Conservation (phyloP, 2,329 filamentous ascomycete genomes). For the Claviceps pusilla region DNA sequence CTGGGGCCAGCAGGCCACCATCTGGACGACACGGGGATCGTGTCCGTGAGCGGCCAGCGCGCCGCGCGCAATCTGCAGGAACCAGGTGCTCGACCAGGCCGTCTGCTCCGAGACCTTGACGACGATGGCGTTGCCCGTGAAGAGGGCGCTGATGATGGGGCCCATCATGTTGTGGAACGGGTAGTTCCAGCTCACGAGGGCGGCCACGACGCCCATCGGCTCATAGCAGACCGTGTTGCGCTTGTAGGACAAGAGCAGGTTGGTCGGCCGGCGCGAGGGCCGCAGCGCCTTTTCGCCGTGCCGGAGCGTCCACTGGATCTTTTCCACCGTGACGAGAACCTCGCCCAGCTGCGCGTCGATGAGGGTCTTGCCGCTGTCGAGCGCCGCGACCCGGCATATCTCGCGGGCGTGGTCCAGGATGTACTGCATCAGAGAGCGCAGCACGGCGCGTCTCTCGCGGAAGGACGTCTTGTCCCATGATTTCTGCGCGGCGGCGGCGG, state of each 20-base stretch:
- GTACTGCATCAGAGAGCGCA: conserved; percentile 67
- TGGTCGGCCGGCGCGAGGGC: conserved; percentile 64
- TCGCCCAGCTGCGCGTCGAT: conserved; percentile 89
- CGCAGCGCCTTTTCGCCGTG: conserved; percentile 73
- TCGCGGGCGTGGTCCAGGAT: conserved; percentile 79
- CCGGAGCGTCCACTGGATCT: conserved; percentile 82
- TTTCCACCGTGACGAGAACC: conserved; percentile 85
- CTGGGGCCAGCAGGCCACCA: conserved; percentile 74
- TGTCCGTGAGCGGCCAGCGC: conserved; percentile 74
- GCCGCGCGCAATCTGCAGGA: conserved; percentile 59
- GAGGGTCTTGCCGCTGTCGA: conserved; percentile 93
- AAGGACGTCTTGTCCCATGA: conserved; percentile 70
- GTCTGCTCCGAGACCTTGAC: conserved; percentile 94
- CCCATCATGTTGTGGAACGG: conserved; percentile 90
- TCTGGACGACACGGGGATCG: conserved; percentile 67
- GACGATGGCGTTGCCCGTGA: conserved; percentile 79
- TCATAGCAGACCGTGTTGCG: conserved; percentile 81
- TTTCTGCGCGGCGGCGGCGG: conserved; percentile 58
- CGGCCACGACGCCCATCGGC: conserved; percentile 80
- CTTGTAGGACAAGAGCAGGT: conserved; percentile 91
- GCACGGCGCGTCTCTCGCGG: conserved; percentile 58
- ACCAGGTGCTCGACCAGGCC: conserved; percentile 80
- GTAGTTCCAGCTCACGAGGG: conserved; percentile 94
- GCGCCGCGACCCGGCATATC: conserved; percentile 70
- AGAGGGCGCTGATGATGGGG: conserved; percentile 78